A percentile compares a stretch with the other conserved stretches of the same genome.
These are phyloP conservation scores for Rhodosporidiobolus sp. DNA, from an alignment of 768 basidiomycete genomes.

Conservation along the genomic window DNA sequence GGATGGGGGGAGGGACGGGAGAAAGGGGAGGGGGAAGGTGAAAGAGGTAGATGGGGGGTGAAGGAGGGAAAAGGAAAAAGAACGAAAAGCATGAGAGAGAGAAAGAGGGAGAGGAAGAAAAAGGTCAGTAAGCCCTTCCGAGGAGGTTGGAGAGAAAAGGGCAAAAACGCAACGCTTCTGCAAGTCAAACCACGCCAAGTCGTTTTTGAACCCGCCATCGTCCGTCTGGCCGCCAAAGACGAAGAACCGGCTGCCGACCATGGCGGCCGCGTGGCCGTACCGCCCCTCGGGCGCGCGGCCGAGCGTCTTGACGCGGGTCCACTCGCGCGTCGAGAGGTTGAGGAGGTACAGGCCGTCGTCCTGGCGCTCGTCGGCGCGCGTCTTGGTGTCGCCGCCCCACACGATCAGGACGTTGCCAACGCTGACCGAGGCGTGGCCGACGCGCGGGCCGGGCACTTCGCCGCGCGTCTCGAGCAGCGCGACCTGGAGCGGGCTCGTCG, in stretches of 20 bases:
- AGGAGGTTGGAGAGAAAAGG: no score
- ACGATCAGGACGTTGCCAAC: conserved; percentile 93
- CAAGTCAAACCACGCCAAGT: conserved; percentile 93
- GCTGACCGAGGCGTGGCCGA: conserved; percentile 94
- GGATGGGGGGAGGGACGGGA: background rate
- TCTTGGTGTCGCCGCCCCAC: conserved; percentile 94
- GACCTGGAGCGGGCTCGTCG: conserved; percentile 71
- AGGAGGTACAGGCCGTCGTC: conserved; percentile 91
- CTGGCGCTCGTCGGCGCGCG: conserved; percentile 66
- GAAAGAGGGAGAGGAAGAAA: no score
- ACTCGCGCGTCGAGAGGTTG: conserved; percentile 88
- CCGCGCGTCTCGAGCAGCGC: conserved; percentile 82
- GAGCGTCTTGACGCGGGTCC: conserved; percentile 79
- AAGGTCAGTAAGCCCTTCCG: no score
- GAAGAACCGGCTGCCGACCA: conserved; percentile 86
- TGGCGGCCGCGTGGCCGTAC: conserved; percentile 93
- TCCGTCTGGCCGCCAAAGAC: conserved; percentile 96
- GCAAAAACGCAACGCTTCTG: conserved; percentile 78
- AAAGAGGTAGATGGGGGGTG: background rate
- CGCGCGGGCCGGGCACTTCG: conserved; percentile 79
- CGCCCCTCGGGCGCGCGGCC: conserved; percentile 78
- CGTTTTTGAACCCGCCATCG: conserved; percentile 72
- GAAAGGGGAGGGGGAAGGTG: no score
- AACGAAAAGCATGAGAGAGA: no score
- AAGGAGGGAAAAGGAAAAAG: no score